phyloP scores from a whole-genome alignment of 164 flowering plant genomes.

The Magnolia sinica region DNA sequence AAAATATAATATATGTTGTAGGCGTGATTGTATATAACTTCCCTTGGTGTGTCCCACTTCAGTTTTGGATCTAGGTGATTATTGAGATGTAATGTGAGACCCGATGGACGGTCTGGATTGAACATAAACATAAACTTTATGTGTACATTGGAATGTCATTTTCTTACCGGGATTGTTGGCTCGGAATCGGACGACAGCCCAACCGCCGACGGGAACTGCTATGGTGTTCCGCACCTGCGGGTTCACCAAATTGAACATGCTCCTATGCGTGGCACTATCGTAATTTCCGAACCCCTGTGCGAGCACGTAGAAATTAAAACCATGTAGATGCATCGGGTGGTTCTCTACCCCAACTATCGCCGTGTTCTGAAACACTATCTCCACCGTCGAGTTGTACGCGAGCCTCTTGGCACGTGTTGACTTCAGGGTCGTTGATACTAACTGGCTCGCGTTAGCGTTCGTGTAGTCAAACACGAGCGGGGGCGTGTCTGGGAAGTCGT shows the following conservation, averaged over 20 bases:
- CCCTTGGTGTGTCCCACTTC: too few species aligned
- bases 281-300: slow-evolving; percentile 78
- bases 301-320: slow-evolving; percentile 43
- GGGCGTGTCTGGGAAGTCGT: slow-evolving; percentile 57
- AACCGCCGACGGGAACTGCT: slow-evolving; percentile 71
- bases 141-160: too few species aligned
- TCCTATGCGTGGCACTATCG: slow-evolving; percentile 22
- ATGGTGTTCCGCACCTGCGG: slow-evolving; percentile 74
- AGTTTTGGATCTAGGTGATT: too few species aligned
- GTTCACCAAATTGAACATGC: slow-evolving; percentile 47
- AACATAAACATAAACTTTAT: too few species aligned
- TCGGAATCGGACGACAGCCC: slow-evolving; percentile 70
- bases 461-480: slow-evolving; percentile 57
- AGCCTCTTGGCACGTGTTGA: slow-evolving; percentile 48
- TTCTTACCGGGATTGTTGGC: slow-evolving; percentile 63
- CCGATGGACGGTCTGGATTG: too few species aligned
- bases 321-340: slow-evolving; percentile 72
- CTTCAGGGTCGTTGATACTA: slow-evolving; percentile 21
- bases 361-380: slow-evolving; percentile 73
- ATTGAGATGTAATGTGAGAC: too few species aligned
- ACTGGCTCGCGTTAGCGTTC: slow-evolving; percentile 16
- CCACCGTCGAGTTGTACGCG: slow-evolving; percentile 48
- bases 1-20: too few species aligned
- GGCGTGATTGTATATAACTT: too few species aligned
- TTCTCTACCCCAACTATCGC: slow-evolving; percentile 46